Conservation (phyloP, 2,329 filamentous ascomycete species). For the Colletotrichum tropicicola region DNA sequence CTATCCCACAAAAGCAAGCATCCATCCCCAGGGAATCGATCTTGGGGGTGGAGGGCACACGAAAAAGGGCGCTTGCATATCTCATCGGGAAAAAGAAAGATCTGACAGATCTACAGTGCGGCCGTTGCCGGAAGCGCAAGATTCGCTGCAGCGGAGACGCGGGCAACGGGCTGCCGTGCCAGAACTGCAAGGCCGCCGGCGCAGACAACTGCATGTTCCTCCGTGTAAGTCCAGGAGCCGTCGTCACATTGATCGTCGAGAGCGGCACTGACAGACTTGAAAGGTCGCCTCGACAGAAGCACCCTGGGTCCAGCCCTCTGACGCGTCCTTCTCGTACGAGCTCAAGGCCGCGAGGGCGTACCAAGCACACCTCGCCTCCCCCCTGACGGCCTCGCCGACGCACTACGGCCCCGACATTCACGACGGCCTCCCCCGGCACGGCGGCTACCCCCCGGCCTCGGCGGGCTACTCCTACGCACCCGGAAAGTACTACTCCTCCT, state of each 20-base stretch:
- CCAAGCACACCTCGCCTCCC: conserved; percentile 39
- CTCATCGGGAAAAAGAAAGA: conserved; percentile 2
- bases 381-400: conserved; percentile 38
- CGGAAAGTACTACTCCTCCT: conserved; percentile 45
- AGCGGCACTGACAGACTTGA: neutral
- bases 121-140: conserved; percentile 90
- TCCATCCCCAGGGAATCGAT: no score
- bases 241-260: neutral
- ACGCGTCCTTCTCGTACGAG: conserved; percentile 46
- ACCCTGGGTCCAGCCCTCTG: conserved; percentile 36
- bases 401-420: conserved; percentile 45
- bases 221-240: conserved; percentile 64
- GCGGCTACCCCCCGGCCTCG: conserved; percentile 39
- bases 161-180: conserved; percentile 79
- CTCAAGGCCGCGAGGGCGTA: conserved; percentile 45
- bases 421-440: conserved; percentile 36
- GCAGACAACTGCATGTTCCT: conserved; percentile 80
- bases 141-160: conserved; percentile 92
- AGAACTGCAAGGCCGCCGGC: conserved; percentile 82
- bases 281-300: conserved; percentile 51
- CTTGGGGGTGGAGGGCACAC: neutral
- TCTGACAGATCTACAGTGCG: conserved; percentile 68
- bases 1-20: no score
- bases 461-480: conserved; percentile 38
- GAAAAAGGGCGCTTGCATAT: conserved; percentile 7